Evolutionary conservation across 495 filamentous ascomycete species (phyloP), one percentile per base, ranked within the genome.

Genomic region (Aspergillus bertholletiae): DNA sequence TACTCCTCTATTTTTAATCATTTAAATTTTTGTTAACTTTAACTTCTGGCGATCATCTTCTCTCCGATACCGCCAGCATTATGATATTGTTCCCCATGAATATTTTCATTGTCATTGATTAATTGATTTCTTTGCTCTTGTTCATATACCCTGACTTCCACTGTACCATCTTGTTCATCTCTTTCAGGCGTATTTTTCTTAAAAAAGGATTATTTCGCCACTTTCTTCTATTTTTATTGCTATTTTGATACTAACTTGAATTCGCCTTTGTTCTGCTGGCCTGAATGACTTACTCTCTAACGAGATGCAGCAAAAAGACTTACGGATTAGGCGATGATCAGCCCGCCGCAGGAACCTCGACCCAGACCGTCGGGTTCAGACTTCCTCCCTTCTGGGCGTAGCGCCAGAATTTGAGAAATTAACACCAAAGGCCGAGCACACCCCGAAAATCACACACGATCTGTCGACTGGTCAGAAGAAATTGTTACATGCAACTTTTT

Each of bases 321-420:
- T 54, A 61, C 54, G 55, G 59, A 61, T 57, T 54, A 55, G 55
- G 59, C 58, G 60, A 20, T 20, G 60, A 59, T 62, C 60, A 55
- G 43, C 52, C 56, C 55, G 62, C 58, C 58, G 62, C 62, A 65
- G 62, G 62, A 65, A 61, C 62, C 53, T 60, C 57, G 58, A 61
- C 41, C 62, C 62, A 65, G 26, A 57, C 62, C 26, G 56, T 65
- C 62, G 62, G 62, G 62, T 59, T 57, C 62, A 51, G 55, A 32
- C 46, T 46, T 30, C 35, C 27, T 13, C 53, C 53, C 45, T 28
- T 37, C 15, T 26, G 22, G 53, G 51, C 18, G 8, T 55, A 22
- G 43, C 34, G n/a, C 43, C 22, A 27, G 15, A 28, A 37, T 37
- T 2, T 37, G 34, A 37, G 15, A n/a, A n/a, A 37, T 37, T 37